phyloP scores from a whole-genome alignment of 768 basidiomycete species.

The Serendipita sp. region DNA sequence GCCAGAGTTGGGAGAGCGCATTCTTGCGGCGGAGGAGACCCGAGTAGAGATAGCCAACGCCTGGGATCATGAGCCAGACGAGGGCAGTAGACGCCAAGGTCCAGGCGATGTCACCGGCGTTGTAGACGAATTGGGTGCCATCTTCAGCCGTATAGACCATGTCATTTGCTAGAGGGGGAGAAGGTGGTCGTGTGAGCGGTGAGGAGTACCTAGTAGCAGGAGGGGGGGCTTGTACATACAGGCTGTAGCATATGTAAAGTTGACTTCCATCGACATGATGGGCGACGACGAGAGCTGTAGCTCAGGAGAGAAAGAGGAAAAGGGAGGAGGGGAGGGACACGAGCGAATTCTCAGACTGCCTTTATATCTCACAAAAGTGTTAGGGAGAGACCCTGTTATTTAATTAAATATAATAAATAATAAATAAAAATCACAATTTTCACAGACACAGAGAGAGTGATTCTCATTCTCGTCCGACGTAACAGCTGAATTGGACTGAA shows the following conservation, averaged over 20 bases:
- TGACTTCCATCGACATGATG: constrained; percentile 6
- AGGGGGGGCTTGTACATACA: constrained; percentile 9
- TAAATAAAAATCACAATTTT: too few relatives aligned
- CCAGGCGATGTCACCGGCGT: constrained; percentile 56
- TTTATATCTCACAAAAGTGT: too few relatives aligned
- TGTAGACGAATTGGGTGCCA: constrained; percentile 25
- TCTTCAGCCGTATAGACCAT: constrained; percentile 4
- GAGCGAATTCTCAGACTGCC: neutral
- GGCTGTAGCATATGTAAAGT: constrained; percentile 3
- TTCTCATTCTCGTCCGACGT: too few relatives aligned
- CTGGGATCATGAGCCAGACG: constrained; percentile 75
- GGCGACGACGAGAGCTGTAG: neutral
- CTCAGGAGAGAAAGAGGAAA: neutral
- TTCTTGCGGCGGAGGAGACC: constrained; percentile 87
- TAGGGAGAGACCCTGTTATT: too few relatives aligned
- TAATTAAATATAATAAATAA: too few relatives aligned
- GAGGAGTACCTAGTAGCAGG: neutral
- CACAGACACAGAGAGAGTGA: too few relatives aligned
- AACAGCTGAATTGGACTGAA: neutral
- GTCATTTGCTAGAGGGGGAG: neutral
- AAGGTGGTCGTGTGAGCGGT: neutral
- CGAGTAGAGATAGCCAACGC: constrained; percentile 79
- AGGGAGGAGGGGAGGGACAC: neutral
- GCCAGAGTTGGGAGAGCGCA: constrained; percentile 78
- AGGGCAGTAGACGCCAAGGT: constrained; percentile 58